Evolutionary conservation across 2,329 filamentous ascomycete genomes (phyloP).

Genomic region (Endothia cerciana): DNA sequence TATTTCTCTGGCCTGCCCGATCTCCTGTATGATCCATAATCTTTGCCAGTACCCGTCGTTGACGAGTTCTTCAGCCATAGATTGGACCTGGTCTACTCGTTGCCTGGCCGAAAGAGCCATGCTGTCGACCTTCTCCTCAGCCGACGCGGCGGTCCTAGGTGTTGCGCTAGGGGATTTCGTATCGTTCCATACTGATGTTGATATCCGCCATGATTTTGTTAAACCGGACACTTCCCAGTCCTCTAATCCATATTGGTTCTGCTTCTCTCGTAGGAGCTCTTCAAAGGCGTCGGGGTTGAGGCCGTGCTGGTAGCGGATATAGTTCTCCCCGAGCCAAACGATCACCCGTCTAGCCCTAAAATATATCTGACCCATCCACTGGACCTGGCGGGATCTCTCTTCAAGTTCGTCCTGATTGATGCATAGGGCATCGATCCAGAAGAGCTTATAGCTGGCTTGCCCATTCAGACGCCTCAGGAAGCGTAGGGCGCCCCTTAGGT

Average conservation of each 20-base stretch:
- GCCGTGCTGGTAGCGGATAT: neutral
- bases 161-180: neutral
- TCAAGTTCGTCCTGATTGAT: constrained; percentile 33
- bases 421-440: constrained; percentile 35
- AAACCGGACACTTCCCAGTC: neutral
- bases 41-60: constrained; percentile 18
- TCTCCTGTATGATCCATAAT: constrained; percentile 37
- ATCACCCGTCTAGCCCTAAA: constrained; percentile 30
- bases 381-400: constrained; percentile 33
- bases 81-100: neutral
- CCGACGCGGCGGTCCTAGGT: neutral
- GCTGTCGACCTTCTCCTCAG: neutral
- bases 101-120: neutral
- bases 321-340: constrained; percentile 32
- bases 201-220: neutral
- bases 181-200: neutral
- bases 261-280: neutral
- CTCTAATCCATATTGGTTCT: neutral
- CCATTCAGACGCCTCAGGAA: constrained; percentile 25
- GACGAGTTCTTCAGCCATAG: neutral
- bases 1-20: constrained; percentile 33
- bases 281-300: neutral
- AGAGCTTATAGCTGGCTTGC: neutral
- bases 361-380: constrained; percentile 34
- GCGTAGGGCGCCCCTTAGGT: constrained; percentile 30